Base-by-base conservation (phyloP, 1,284 basidiomycete genomes). In the Schizopora paradoxa region DNA sequence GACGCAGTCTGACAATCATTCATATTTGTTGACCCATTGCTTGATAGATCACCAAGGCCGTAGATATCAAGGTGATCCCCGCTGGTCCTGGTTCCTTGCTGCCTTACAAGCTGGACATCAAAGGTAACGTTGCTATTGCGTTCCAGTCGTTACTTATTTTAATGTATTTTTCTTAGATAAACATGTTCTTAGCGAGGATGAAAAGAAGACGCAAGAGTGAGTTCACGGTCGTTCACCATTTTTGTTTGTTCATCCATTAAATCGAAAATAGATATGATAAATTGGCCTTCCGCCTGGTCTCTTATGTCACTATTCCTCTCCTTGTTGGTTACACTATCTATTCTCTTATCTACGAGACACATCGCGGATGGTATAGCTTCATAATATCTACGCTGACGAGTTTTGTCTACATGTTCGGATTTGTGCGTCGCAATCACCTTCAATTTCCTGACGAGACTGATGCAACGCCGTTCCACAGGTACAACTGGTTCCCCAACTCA, bases 151-250 rank as follows among this genome's bases (percentile, higher is more conserved):
- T 42, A 25, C 26, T n/a, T 35, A 11, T 6, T 22, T 32, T 35
- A 32, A 38, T 23, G 33, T 31, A 54, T 47, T 52, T 45, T 54
- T 51, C 27, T 23, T 42, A 87, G 91, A 94, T 69, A 97, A 97
- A 65, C 92, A 97, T 60, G 83, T 91, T 48, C 73, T 97, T 10
- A 86, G 75, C 51, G 92, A 95, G 59, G 93, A 97, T 56, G 95
- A 98, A 69, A 91, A 88, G 72, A 93, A 87, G 69, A 97, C 95
- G n/a, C 92, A 97, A 65, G 92, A 97, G 82, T 94, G 69, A 62
- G 84, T 63, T 16, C 28, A 47, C 13, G 31, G 16, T 39, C 36
- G 23, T 35, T 41, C 31, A 16, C 46, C 52, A 7, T 54, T 60
- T 40, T 59, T 58, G 35, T 60, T 68, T 56, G 51, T 35, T 51